These are phyloP conservation scores for Beauveria rudraprayagi DNA, from an alignment of 2,329 filamentous ascomycete genomes.

Conservation along the genomic window DNA sequence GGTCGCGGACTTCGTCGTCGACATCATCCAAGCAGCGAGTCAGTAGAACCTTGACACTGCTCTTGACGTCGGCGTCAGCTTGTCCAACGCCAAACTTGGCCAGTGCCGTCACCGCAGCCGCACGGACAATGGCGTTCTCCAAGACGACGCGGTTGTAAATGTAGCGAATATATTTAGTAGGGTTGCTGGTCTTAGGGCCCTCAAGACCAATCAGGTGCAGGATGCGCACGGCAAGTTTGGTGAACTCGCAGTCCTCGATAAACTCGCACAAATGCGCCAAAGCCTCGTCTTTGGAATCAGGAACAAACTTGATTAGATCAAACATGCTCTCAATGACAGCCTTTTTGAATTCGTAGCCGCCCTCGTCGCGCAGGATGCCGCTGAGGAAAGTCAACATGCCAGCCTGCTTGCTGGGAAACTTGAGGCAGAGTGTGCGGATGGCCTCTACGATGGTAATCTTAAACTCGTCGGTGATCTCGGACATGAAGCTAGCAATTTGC, in stretches of 20 bases:
- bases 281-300: constrained; percentile 72
- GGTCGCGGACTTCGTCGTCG: constrained; percentile 94
- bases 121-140: constrained; percentile 92
- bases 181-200: constrained; percentile 88
- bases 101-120: constrained; percentile 88
- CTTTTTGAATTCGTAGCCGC: constrained; percentile 96
- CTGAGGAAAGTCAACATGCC: constrained; percentile 97
- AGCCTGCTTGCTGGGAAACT: constrained; percentile 96
- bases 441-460: constrained; percentile 99
- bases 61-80: constrained; percentile 93
- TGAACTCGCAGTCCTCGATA: constrained; percentile 99
- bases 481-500: constrained; percentile 97
- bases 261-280: constrained; percentile 96
- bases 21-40: constrained; percentile 92
- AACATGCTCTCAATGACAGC: constrained; percentile 99
- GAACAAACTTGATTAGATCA: constrained; percentile 97
- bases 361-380: constrained; percentile 92
- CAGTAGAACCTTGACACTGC: constrained; percentile 85
- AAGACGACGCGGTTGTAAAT: constrained; percentile 98
- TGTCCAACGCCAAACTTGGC: constrained; percentile 97
- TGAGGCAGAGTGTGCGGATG: constrained; percentile 90
- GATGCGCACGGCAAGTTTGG: constrained; percentile 91
- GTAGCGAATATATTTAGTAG: constrained; percentile 97
- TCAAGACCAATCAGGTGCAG: constrained; percentile 89
- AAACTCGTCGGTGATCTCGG: constrained; percentile 98